Conservation (phyloP, 2,329 filamentous ascomycete genomes). For the Coniella lustricola region DNA sequence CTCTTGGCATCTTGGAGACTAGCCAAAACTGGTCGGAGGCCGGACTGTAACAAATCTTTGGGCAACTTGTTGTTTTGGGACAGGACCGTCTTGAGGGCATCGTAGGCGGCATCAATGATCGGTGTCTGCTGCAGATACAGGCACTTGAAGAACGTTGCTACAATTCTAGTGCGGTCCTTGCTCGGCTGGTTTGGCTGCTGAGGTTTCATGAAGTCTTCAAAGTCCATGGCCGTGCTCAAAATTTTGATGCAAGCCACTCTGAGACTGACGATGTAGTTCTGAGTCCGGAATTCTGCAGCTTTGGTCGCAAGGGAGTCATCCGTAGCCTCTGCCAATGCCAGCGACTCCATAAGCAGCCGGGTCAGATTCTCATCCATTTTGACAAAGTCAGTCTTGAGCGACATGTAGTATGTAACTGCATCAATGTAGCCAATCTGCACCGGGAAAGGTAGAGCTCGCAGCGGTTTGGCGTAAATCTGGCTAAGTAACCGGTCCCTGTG, state of each 20-base stretch:
- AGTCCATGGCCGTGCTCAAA: conserved; percentile 85
- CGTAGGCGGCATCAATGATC: conserved; percentile 89
- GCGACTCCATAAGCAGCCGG: conserved; percentile 82
- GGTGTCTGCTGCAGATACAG: conserved; percentile 88
- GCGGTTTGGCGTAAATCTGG: conserved; percentile 90
- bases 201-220: conserved; percentile 81
- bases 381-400: conserved; percentile 80
- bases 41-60: conserved; percentile 90
- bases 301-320: conserved; percentile 92
- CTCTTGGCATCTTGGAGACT: conserved; percentile 92
- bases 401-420: conserved; percentile 91
- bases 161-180: conserved; percentile 62
- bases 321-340: conserved; percentile 88
- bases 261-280: conserved; percentile 85
- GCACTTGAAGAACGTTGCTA: conserved; percentile 96
- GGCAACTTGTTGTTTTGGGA: conserved; percentile 85
- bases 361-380: conserved; percentile 89
- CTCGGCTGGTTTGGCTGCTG: conserved; percentile 44
- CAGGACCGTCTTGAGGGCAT: conserved; percentile 80
- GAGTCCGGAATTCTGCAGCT: conserved; percentile 88
- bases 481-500: conserved; percentile 85
- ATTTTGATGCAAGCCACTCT: conserved; percentile 91
- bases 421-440: conserved; percentile 98
- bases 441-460: conserved; percentile 85
- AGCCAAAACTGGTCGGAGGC: conserved; percentile 88